Evolutionary conservation across 768 basidiomycete species (phyloP), one percentile per base, ranked within the genome.

Genomic region (Naganishia vaughanmartiniae): DNA sequence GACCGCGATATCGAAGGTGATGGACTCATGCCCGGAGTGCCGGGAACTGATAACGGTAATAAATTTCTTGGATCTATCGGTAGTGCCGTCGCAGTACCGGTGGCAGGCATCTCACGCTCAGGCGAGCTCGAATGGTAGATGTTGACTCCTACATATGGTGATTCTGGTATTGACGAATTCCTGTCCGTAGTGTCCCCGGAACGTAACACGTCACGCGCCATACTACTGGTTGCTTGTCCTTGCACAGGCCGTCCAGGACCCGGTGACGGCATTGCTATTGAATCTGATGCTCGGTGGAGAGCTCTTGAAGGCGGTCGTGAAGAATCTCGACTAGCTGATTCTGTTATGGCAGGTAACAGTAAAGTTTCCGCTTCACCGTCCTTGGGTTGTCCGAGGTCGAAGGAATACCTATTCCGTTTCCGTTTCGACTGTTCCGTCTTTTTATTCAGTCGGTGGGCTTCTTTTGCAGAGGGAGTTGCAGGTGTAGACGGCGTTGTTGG

Each of bases 401-500:
- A 63, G 12, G 60, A 63, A 45, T 63, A 63, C 42, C 60, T 63
- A 26, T 63, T 63, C 39, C 60, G 60, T 45, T 63, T 63, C 2
- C 39, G 36, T 30, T 45, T 42, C 39, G 60, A 63, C 12, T 11
- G 39, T 17, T 63, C 60, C 42, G 60, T 19, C 24, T 63, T 63
- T 42, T 63, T 63, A 26, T 63, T 63, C 24, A 63, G 28, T 45
- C 60, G 60, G 24, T 30, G 60, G 21, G 60, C 60, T 42, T 63
- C 60, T 63, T 46, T 63, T 15, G 34, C 11, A n/a, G 19, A 26
- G 2, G 60, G n/a, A 15, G 60, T 28, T 14, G 39, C 7, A n/a
- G 60, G 57, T 2, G 34, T 58, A 15, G 14, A 58, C 57, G 31
- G 17, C 10, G 57, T 12, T 58, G 19, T 28, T 36, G 57, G 21